These are phyloP conservation scores for Leucosporidium yakuticum DNA, from an alignment of 768 basidiomycete genomes.

Conservation along the genomic window DNA sequence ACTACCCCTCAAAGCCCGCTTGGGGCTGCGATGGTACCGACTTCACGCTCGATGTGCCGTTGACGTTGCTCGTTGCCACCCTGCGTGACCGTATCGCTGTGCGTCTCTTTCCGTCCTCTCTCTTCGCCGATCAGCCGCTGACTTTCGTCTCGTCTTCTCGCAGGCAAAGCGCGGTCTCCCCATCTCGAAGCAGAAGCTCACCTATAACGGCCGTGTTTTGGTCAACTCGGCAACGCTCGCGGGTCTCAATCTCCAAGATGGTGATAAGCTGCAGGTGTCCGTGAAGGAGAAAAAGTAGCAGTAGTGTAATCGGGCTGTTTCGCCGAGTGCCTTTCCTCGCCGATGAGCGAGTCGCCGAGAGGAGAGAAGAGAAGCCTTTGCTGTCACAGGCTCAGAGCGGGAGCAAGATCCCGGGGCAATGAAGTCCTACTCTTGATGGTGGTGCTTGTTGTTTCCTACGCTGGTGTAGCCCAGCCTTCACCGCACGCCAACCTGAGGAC, in stretches of 20 bases:
- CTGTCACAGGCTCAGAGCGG: too few relatives aligned
- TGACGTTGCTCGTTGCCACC: conserved; percentile 77
- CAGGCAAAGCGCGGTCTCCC: conserved; percentile 31
- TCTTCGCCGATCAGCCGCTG: too few relatives aligned
- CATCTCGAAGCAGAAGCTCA: conserved; percentile 33
- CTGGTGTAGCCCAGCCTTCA: too few relatives aligned
- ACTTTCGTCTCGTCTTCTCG: not conserved
- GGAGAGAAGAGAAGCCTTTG: too few relatives aligned
- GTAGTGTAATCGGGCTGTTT: too few relatives aligned
- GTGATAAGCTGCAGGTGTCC: conserved; percentile 14
- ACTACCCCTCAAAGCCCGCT: conserved; percentile 74
- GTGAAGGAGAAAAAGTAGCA: conserved; percentile 36
- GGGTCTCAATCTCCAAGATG: conserved; percentile 33
- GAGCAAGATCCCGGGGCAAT: too few relatives aligned
- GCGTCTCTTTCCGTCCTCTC: not conserved
- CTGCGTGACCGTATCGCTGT: conserved; percentile 72
- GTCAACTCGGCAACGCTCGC: conserved; percentile 35
- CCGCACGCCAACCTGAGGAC: too few relatives aligned
- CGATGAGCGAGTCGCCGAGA: too few relatives aligned
- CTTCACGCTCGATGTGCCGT: conserved; percentile 74
- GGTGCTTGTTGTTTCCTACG: too few relatives aligned
- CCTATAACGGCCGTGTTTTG: conserved; percentile 28
- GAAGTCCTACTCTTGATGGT: too few relatives aligned
- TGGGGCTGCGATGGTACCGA: conserved; percentile 83
- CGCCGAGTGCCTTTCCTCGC: too few relatives aligned